Conservation (phyloP, 2,329 filamentous ascomycete genomes). For the Pseudomassariella vexata region DNA sequence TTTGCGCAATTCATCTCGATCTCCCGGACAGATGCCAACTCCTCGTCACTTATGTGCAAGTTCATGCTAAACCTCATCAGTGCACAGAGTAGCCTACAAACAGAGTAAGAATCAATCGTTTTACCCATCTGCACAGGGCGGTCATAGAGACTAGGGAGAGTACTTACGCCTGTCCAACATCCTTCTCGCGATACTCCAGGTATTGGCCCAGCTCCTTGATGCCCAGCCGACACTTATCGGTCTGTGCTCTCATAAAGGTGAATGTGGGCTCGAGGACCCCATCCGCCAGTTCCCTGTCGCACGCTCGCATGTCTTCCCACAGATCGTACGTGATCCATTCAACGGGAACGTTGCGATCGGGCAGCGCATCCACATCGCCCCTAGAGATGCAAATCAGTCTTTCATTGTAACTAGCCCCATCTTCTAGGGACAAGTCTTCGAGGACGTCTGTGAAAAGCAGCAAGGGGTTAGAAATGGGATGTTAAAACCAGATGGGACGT, state of each 20-base stretch:
- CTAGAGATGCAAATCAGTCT: constrained; percentile 27
- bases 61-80: constrained; percentile 28
- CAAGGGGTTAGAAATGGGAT: too few relatives aligned
- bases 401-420: constrained; percentile 31
- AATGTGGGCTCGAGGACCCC: constrained; percentile 28
- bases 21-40: constrained; percentile 14
- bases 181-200: constrained; percentile 27
- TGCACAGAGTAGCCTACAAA: constrained; percentile 19
- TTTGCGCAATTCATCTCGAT: constrained; percentile 26
- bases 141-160: not conserved
- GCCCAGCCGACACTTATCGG: constrained; percentile 15
- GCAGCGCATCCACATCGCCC: constrained; percentile 18
- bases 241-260: constrained; percentile 32
- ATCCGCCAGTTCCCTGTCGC: constrained; percentile 24
- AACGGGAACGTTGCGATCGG: constrained; percentile 23
- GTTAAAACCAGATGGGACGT: too few relatives aligned
- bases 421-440: constrained; percentile 33
- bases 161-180: constrained; percentile 29
- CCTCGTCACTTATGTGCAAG: constrained; percentile 16
- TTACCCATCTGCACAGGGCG: too few relatives aligned
- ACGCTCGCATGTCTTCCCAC: constrained; percentile 28
- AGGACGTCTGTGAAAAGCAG: constrained; percentile 35
- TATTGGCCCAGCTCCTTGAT: constrained; percentile 22
- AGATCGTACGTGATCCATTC: constrained; percentile 30
- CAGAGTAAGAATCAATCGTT: not conserved